Conservation (phyloP, 805 yeast genomes). For the Candida railenensis region DNA sequence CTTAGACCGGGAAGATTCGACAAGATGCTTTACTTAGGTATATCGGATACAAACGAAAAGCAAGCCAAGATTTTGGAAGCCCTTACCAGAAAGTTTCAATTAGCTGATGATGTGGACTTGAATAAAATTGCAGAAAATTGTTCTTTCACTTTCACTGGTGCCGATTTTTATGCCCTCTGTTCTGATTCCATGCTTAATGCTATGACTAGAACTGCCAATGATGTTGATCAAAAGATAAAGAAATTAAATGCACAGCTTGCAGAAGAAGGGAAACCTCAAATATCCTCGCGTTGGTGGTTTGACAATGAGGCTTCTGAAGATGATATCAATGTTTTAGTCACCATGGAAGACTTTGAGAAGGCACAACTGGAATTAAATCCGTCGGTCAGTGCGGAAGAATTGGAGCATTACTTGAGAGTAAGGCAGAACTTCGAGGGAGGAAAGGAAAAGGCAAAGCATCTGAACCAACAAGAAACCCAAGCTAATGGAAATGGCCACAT, state of each 20-base stretch:
- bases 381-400: slow-evolving; percentile 84
- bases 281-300: slow-evolving; percentile 86
- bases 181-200: slow-evolving; percentile 96
- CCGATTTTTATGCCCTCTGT: slow-evolving; percentile 95
- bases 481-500: not conserved
- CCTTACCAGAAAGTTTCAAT: slow-evolving; percentile 74
- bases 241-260: slow-evolving; percentile 41
- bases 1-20: slow-evolving; percentile 94
- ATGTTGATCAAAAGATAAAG: slow-evolving; percentile 65
- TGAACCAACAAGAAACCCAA: not conserved
- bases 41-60: slow-evolving; percentile 86
- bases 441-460: slow-evolving; percentile 31
- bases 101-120: slow-evolving; percentile 62
- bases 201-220: slow-evolving; percentile 84
- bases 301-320: slow-evolving; percentile 68
- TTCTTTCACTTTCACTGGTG: slow-evolving; percentile 93
- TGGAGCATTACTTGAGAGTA: slow-evolving; percentile 77
- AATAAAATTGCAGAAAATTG: slow-evolving; percentile 61
- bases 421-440: slow-evolving; percentile 80
- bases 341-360: slow-evolving; percentile 70
- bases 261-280: slow-evolving; percentile 34
- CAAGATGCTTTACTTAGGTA: slow-evolving; percentile 90
- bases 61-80: slow-evolving; percentile 86
- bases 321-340: slow-evolving; percentile 70
- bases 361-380: slow-evolving; percentile 75